Percentiles rank a stretch among this genome's conserved stretches.
Conservation (phyloP, 2,329 filamentous ascomycete species). For the Trichoderma sp. region DNA sequence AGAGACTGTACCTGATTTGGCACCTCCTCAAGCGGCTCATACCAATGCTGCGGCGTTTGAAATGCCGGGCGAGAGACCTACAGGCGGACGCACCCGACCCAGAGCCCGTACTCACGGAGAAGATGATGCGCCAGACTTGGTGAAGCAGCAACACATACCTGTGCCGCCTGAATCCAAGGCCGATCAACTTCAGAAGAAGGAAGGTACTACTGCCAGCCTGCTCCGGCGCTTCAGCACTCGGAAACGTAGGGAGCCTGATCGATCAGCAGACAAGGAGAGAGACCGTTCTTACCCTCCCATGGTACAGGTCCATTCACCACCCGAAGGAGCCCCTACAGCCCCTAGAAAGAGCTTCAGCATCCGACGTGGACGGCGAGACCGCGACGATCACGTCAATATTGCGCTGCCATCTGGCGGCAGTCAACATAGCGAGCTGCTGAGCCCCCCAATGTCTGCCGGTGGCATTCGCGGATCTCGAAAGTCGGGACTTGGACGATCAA, state of each 20-base stretch:
- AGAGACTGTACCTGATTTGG: constrained; percentile 69
- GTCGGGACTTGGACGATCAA: constrained; percentile 77
- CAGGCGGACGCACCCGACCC: constrained; percentile 79
- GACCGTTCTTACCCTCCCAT: constrained; percentile 71
- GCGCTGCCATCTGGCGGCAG: constrained; percentile 60
- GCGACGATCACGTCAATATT: constrained; percentile 53
- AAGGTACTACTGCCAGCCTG: constrained; percentile 82
- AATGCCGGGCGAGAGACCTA: constrained; percentile 85
- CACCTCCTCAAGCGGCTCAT: constrained; percentile 81
- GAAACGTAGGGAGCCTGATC: constrained; percentile 69
- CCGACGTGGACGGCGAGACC: constrained; percentile 59
- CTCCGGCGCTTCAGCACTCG: constrained; percentile 90
- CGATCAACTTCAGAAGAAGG: constrained; percentile 73
- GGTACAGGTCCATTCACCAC: constrained; percentile 78
- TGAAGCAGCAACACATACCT: constrained; percentile 37
- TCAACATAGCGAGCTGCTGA: constrained; percentile 77
- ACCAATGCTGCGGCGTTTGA: constrained; percentile 86
- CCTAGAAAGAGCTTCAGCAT: constrained; percentile 91
- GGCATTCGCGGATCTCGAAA: constrained; percentile 60
- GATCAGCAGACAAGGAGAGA: constrained; percentile 62
- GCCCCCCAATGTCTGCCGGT: constrained; percentile 69
- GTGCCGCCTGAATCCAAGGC: constrained; percentile 59
- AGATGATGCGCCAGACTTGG: constrained; percentile 76
- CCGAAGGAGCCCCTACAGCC: constrained; percentile 60
- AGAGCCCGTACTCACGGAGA: constrained; percentile 92